Evolutionary conservation across 2,329 filamentous ascomycete species (phyloP).

Genomic region (Orbilia oligospora): DNA sequence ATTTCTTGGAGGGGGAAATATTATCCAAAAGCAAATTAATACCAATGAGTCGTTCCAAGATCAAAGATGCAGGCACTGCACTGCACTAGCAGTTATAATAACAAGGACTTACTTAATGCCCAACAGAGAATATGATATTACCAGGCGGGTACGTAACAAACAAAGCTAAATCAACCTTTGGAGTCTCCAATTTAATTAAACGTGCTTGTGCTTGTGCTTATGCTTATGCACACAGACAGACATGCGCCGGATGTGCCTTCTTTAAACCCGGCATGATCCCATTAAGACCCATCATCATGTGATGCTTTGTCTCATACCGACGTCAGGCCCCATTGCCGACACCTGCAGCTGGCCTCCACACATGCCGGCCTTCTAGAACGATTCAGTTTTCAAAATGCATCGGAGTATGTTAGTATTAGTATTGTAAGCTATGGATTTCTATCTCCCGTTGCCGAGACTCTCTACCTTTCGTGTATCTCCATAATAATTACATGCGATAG

Average conservation of each 20-base stretch:
- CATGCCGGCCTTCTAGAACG: constrained; percentile 20
- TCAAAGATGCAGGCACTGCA: too few species aligned
- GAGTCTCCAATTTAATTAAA: not conserved
- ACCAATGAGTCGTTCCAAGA: too few species aligned
- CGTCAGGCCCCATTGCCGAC: constrained; percentile 19
- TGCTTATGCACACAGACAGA: not conserved
- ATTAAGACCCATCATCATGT: constrained; percentile 20
- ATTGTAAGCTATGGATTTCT: not conserved
- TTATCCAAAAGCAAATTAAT: too few species aligned
- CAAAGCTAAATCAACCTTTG: not conserved
- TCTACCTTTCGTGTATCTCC: constrained; percentile 3
- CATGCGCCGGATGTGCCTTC: constrained; percentile 22
- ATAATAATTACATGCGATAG: not conserved
- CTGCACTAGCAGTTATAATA: not conserved
- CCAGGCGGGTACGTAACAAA: constrained; percentile 28
- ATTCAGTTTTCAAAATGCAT: not conserved
- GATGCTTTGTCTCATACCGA: constrained; percentile 44
- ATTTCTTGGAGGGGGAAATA: not conserved
- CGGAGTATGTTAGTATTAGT: not conserved
- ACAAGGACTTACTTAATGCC: not conserved
- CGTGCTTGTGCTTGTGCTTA: not conserved
- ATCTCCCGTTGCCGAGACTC: not conserved
- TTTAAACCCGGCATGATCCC: constrained; percentile 22
- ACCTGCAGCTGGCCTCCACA: constrained; percentile 12
- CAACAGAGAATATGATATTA: constrained; percentile 2